Evolutionary conservation across 2,329 filamentous ascomycete genomes (phyloP), one percentile per base, ranked within the genome.

Genomic region (Cladosporium sp.): DNA sequence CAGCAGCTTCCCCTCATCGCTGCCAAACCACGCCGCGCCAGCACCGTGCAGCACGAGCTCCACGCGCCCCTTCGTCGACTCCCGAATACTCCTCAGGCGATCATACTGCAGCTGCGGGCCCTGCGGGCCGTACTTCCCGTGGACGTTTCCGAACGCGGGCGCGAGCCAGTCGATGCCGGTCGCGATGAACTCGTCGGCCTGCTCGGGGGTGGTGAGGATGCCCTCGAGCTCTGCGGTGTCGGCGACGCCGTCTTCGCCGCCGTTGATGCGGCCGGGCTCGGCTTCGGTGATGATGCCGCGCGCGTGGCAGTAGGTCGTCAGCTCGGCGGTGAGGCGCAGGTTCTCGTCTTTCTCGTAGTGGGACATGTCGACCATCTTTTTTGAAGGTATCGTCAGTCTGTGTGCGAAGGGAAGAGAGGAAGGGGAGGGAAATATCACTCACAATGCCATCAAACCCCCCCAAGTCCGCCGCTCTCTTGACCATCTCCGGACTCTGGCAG

Each of bases 21-120:
- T 43, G 16, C 48, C 48, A 1, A 71, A 66, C 55, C 40, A 54
- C 11, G 81, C 81, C 41, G 74, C 76, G 56, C 81, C 81, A 0
- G 79, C 81, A 2, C 80, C 80, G 56, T 83, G 80, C 31, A 83
- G 66, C 1, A 78, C 79, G 66, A 73, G 75, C 59, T 68, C 56
- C 0, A 78, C 77, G 16, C 73, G 70, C 1, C 69, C 70, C 1
- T 66, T 65, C 13, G 67, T 64, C 37, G 66, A 61, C 34, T 63
- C 55, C 8, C 64, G 63, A 43, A 68, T 75, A 14, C 61, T 66
- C n/a, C 71, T 64, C 3, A 81, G 68, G 51, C 61, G 54, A 14
- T 59, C 56, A 18, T 59, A 66, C 41, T 65, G 61, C 33, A 71
- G 55, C 49, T 67, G 60, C 0, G 68, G 68, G 58, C 64, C 55